Evolutionary conservation across 805 yeast species (phyloP), one percentile per base, ranked within the genome.

Genomic region (Candida ulmi): DNA sequence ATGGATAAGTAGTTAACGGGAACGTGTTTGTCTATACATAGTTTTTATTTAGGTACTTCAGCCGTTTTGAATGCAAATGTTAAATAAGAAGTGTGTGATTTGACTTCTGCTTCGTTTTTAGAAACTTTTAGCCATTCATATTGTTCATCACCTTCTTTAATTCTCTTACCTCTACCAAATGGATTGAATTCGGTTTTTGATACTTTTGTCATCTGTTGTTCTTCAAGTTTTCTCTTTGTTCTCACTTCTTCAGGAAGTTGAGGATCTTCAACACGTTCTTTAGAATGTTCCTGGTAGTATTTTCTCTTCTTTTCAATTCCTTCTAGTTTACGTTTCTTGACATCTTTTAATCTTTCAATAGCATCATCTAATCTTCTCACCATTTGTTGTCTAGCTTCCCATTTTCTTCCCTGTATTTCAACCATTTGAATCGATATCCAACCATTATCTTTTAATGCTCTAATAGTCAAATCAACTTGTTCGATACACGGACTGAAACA

Each of bases 401-500:
- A 91, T 48, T 85, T 75, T 50, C 74, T 78, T 8, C 90, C 87
- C 31, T 83, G 81, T 36, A 88, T 80, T 57, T 91, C 98, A 3
- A 91, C 95, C 90, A 88, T 85, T 61, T 93, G 96, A 17, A 93
- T 79, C 15, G 76, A 72, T 5, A 75, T 71, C 96, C 97, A 93
- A 1, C 95, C 96, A 32, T 80, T 59, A 26, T 68, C 72, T 48
- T 82, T 80, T 42, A 93, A 65, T 0, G 85, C 82, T 47, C 76
- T 82, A 11, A 91, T 78, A 0, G 98, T 86, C 57, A 85, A 82
- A 42, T 83, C 83, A 4, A 93, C 99, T 65, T 93, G 99, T 63
- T 93, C 99, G 35, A 93, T 85, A 62, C 99, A 93, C 9, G 99
- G 99, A 30, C 95, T 86, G 57, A 93, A 93, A 62, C 99, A 93